Evolutionary conservation across 805 yeast species (phyloP).

Genomic region (Schizosaccharomyces japonicus): DNA sequence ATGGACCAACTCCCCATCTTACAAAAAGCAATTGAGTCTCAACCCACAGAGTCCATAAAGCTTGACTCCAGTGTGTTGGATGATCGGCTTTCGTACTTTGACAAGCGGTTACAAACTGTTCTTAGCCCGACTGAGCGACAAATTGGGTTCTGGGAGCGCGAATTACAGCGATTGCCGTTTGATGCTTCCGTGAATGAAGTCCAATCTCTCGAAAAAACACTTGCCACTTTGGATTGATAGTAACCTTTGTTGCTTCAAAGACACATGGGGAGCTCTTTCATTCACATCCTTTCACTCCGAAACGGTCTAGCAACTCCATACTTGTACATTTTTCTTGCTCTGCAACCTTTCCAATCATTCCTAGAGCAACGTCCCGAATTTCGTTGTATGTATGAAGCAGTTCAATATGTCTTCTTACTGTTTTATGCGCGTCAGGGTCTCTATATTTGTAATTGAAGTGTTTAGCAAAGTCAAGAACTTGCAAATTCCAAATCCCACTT

Average conservation of each 20-base stretch:
- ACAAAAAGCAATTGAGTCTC: background rate
- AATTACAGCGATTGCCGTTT: background rate
- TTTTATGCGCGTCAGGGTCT: constrained; percentile 18
- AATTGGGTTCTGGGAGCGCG: background rate
- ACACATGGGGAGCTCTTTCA: background rate
- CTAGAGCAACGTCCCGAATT: constrained; percentile 35
- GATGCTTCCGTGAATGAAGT: background rate
- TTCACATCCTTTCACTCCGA: background rate
- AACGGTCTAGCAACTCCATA: background rate
- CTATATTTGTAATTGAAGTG: background rate
- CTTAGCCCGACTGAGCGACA: background rate
- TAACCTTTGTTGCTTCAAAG: background rate
- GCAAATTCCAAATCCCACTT: too few relatives aligned
- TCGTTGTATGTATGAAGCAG: constrained; percentile 37
- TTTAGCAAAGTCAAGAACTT: background rate
- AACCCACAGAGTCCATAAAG: background rate
- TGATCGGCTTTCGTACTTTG: background rate
- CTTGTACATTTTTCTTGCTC: constrained; percentile 5
- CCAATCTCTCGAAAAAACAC: background rate
- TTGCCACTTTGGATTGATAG: too few relatives aligned
- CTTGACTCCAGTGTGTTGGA: background rate
- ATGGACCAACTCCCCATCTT: background rate
- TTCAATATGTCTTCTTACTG: constrained; percentile 29
- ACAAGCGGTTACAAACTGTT: background rate
- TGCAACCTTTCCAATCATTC: constrained; percentile 28